A percentile compares a stretch with the other conserved stretches of the same genome.
Evolutionary conservation across 1,284 basidiomycete genomes (phyloP).

Genomic region (Ustilago loliicola): DNA sequence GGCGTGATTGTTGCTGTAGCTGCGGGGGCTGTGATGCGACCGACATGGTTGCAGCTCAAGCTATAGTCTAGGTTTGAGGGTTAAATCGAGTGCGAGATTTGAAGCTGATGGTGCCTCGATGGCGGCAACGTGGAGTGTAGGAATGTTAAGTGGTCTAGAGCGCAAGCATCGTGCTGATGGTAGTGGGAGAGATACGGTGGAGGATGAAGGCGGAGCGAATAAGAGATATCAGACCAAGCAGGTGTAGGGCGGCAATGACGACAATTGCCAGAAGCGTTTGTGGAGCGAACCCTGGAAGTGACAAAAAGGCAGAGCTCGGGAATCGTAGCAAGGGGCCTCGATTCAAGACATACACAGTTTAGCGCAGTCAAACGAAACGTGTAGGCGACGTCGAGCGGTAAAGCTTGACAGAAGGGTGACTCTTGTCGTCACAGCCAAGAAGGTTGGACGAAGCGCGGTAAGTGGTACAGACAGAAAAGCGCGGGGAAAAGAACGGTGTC

Average conservation of each 20-base stretch:
- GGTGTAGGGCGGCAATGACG: slow-evolving; percentile 1
- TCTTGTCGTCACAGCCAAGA: slow-evolving; percentile 8
- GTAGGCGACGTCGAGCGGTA: background rate
- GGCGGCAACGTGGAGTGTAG: too few species aligned
- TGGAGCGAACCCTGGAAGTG: slow-evolving; percentile 8
- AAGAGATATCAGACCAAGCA: background rate
- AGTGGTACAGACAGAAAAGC: background rate
- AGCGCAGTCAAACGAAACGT: background rate
- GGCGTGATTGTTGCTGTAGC: slow-evolving; percentile 5
- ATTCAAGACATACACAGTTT: background rate
- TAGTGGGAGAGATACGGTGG: background rate
- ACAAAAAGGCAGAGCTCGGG: background rate
- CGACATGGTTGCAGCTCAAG: slow-evolving; percentile 18
- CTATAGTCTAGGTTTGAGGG: too few species aligned
- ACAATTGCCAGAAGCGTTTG: background rate
- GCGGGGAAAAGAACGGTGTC: slow-evolving; percentile 7
- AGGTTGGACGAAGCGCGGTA: slow-evolving; percentile 6
- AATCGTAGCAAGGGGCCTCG: background rate
- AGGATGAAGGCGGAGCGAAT: background rate
- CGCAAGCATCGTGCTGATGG: background rate
- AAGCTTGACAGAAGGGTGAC: background rate
- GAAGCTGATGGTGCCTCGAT: background rate
- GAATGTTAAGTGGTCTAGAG: background rate
- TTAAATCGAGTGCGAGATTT: background rate
- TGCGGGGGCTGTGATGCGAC: slow-evolving; percentile 13